These are phyloP conservation scores for Dioscorea dumetorum DNA, from an alignment of 106 monocot species.

Conservation along the genomic window DNA sequence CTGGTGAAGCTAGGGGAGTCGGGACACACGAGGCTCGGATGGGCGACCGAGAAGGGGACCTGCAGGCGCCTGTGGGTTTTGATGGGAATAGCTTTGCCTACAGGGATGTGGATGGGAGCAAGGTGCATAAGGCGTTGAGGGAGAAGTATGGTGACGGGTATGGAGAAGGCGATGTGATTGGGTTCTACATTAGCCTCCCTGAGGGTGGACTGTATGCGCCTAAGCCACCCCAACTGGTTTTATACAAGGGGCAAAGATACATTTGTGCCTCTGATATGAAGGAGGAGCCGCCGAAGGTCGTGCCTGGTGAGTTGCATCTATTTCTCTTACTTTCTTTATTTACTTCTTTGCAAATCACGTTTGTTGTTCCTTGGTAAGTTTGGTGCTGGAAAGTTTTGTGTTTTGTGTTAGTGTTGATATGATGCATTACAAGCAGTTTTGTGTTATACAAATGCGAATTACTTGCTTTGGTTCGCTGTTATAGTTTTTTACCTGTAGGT, in stretches of 20 bases:
- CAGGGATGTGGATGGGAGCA: conserved; percentile 84
- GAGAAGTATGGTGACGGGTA: conserved; percentile 84
- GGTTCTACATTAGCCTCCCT: conserved; percentile 80
- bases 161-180: conserved; percentile 83
- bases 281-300: conserved; percentile 67
- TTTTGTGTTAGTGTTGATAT: too few relatives aligned
- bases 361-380: too few relatives aligned
- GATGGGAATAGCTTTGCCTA: conserved; percentile 79
- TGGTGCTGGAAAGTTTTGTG: too few relatives aligned
- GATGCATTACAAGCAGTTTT: too few relatives aligned
- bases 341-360: too few relatives aligned
- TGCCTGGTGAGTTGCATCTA: conserved; percentile 60
- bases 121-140: conserved; percentile 77
- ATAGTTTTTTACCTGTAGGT: too few relatives aligned
- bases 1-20: conserved; percentile 56
- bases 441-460: too few relatives aligned
- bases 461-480: too few relatives aligned
- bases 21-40: conserved; percentile 81
- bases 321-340: too few relatives aligned
- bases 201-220: conserved; percentile 67
- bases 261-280: conserved; percentile 59
- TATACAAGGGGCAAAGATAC: conserved; percentile 79
- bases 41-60: conserved; percentile 86
- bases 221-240: conserved; percentile 54
- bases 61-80: conserved; percentile 92